A percentile compares a stretch with the other conserved stretches of the same genome.
Conservation (phyloP, 2,329 filamentous ascomycete genomes). For the Sclerotinia borealis region DNA sequence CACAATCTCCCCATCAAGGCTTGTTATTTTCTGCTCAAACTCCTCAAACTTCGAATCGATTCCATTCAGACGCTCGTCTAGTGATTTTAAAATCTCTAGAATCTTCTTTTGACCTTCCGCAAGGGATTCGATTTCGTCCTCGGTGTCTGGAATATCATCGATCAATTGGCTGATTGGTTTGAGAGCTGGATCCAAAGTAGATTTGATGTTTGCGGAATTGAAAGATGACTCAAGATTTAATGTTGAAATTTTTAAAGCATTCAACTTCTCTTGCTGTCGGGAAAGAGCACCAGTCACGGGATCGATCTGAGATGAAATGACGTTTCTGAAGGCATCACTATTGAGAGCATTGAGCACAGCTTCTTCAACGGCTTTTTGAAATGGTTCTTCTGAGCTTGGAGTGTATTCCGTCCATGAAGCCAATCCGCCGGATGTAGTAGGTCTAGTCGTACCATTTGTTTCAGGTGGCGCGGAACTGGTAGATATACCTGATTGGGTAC, state of each 20-base stretch:
- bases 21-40: slow-evolving; percentile 16
- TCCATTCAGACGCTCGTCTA: slow-evolving; percentile 15
- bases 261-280: slow-evolving; percentile 21
- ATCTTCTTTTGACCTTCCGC: slow-evolving; percentile 14
- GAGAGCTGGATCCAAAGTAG: slow-evolving; percentile 17
- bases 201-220: slow-evolving; percentile 14
- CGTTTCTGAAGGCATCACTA: slow-evolving; percentile 20
- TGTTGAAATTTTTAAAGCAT: slow-evolving; percentile 20
- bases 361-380: slow-evolving; percentile 19
- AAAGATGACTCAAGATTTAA: slow-evolving; percentile 22
- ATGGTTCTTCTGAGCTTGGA: slow-evolving; percentile 16
- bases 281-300: slow-evolving; percentile 17
- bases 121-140: slow-evolving; percentile 15
- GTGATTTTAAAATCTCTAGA: slow-evolving; percentile 13
- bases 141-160: slow-evolving; percentile 17
- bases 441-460: slow-evolving; percentile 10
- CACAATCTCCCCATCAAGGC: slow-evolving; percentile 17
- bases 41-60: slow-evolving; percentile 16
- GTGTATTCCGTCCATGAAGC: slow-evolving; percentile 10
- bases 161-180: slow-evolving; percentile 15
- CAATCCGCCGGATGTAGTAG: slow-evolving; percentile 14
- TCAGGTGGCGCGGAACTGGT: slow-evolving; percentile 6
- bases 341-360: slow-evolving; percentile 20
- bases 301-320: slow-evolving; percentile 22
- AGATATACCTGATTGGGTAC: slow-evolving; percentile 14